Base-by-base conservation (phyloP, 306 rosid species). In the Quercus robur region DNA sequence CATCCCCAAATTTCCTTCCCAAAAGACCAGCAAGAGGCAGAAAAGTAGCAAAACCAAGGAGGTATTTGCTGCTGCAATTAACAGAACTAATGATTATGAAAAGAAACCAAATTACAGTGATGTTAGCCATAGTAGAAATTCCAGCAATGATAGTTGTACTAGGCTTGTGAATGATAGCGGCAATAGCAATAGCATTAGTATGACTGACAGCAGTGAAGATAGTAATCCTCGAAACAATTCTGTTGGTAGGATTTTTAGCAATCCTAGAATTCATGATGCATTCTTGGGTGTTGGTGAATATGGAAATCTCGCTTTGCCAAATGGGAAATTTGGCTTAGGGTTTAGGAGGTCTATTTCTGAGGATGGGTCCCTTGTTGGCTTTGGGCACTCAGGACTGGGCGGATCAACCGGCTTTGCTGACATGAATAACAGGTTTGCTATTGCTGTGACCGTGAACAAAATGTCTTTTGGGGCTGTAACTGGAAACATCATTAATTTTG, bases 361-460 rank as follows among this genome's bases (percentile, higher is more conserved):
- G 74, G 90, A 94, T 10, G 92, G 90, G 30, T 83, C 97, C 12
- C 76, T 90, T 76, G 62, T 85, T 70, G 93, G 89, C 30, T 93
- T 93, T 84, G 99, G 99, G 66, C 98, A 96, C 87, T 89, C 99
- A 0, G 99, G 99, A 58, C 89, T 96, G 91, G 99, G 98, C 70
- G 99, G 99, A 21, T 93, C 99, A 38, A 90, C 97, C 1, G 97
- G 94, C 19, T 96, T 85, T 78, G 92, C 92, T 74, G 90, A 91
- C 78, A 85, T 75, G 20, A 84, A 88, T 23, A 89, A 93, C 76
- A 86, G 81, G 75, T 91, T 96, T 85, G 61, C 98, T 5, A 96
- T 96, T 70, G 88, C 97, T 38, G 97, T 96, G 86, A 96, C 97
- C 30, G 75, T 93, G 69, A 96, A 96, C 84, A 96, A 91, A 81